A percentile compares a stretch with the other conserved stretches of the same genome.
Conservation (phyloP, 2,329 filamentous ascomycete species). For the Didymosphaeria variabile region DNA sequence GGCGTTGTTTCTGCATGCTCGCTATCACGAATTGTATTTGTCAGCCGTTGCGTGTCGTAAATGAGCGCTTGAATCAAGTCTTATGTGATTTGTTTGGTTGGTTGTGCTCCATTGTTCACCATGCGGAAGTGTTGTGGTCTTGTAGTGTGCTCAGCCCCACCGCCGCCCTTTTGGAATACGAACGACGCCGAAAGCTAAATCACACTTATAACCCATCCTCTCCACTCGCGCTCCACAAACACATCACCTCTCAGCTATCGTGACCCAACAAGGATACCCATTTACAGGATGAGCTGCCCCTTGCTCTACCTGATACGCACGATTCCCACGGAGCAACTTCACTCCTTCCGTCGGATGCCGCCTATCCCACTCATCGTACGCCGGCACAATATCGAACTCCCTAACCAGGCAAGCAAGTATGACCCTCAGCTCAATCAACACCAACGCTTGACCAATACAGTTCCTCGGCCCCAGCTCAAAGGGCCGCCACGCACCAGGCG, state of each 20-base stretch:
- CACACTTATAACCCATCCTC: too few relatives aligned
- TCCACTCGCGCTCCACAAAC: too few relatives aligned
- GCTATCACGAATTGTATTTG: too few relatives aligned
- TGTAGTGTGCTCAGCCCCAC: too few relatives aligned
- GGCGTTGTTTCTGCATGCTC: too few relatives aligned
- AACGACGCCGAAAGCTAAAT: too few relatives aligned
- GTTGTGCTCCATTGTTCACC: too few relatives aligned
- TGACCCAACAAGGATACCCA: conserved; percentile 42
- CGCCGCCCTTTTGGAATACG: too few relatives aligned
- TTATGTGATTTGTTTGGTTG: too few relatives aligned
- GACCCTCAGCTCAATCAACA: conserved; percentile 38
- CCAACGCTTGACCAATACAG: conserved; percentile 51
- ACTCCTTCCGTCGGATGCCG: conserved; percentile 10
- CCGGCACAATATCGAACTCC: conserved; percentile 31
- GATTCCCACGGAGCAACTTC: conserved; percentile 42
- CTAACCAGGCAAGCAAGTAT: conserved; percentile 24
- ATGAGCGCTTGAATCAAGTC: too few relatives aligned
- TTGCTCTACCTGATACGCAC: conserved; percentile 47
- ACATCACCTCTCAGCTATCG: not conserved
- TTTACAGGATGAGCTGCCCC: conserved; percentile 52
- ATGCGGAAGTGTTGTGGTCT: too few relatives aligned
- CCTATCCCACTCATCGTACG: conserved; percentile 28
- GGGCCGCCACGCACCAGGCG: conserved; percentile 35
- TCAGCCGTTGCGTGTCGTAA: too few relatives aligned
- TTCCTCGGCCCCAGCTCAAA: conserved; percentile 50